phyloP scores from a whole-genome alignment of 2,329 filamentous ascomycete genomes.

The Penicillium fuscoglaucum region DNA sequence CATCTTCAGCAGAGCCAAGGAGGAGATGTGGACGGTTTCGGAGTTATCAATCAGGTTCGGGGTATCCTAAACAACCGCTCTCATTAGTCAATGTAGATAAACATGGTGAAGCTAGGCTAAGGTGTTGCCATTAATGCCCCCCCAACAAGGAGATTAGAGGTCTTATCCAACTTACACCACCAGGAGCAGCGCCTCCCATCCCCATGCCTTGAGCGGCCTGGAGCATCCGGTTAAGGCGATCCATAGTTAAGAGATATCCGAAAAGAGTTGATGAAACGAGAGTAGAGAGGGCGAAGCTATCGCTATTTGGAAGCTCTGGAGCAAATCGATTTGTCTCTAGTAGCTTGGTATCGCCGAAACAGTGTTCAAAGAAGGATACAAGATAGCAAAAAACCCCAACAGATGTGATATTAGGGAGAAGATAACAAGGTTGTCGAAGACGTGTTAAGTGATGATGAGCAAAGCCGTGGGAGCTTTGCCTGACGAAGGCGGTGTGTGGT shows the following conservation, averaged over 20 bases:
- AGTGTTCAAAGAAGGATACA: background rate
- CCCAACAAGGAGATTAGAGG: constrained; percentile 10
- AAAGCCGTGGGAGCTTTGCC: constrained; percentile 15
- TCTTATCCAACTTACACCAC: constrained; percentile 39
- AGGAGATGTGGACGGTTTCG: constrained; percentile 99
- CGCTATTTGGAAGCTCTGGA: constrained; percentile 32
- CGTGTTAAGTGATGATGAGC: constrained; percentile 9
- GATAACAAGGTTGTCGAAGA: constrained; percentile 11
- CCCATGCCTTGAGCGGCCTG: constrained; percentile 67
- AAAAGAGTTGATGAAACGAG: constrained; percentile 18
- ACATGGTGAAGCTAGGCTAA: background rate
- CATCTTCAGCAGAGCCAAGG: constrained; percentile 96
- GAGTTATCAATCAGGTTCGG: constrained; percentile 94
- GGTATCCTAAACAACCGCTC: constrained; percentile 65
- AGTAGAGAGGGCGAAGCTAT: constrained; percentile 30
- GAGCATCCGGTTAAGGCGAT: constrained; percentile 87
- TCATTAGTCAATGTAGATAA: constrained; percentile 1
- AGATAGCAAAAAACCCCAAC: background rate
- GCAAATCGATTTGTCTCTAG: constrained; percentile 12
- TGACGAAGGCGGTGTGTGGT: constrained; percentile 38
- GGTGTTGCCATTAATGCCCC: constrained; percentile 2
- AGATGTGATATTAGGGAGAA: constrained; percentile 7
- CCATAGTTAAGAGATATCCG: constrained; percentile 60
- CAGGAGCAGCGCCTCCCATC: constrained; percentile 40
- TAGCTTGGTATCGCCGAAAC: background rate